These are phyloP conservation scores for Cavenderia fasciculata DNA, from an alignment of 78 protist genomes.

Conservation along the genomic window DNA sequence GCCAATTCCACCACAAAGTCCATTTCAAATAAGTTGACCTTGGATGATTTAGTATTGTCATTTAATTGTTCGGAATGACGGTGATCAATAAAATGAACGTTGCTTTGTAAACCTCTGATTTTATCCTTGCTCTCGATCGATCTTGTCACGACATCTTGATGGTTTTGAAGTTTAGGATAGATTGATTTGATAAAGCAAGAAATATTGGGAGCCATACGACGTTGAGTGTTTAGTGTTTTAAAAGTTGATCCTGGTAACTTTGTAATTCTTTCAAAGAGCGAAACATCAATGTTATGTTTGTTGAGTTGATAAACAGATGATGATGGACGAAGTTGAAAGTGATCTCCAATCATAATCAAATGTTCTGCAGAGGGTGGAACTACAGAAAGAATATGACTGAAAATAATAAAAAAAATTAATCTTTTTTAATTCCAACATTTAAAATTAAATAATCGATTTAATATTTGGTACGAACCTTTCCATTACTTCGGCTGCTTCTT, in stretches of 20 bases:
- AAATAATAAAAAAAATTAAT: no score
- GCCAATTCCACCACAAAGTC: constrained; percentile 16
- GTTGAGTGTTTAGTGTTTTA: constrained; percentile 64
- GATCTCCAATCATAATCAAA: constrained; percentile 94
- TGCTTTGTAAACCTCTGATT: constrained; percentile 33
- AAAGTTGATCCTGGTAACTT: not conserved
- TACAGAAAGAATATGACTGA: constrained; percentile 82
- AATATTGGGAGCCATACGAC: constrained; percentile 91
- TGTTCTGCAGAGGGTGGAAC: constrained; percentile 50
- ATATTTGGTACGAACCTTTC: no score
- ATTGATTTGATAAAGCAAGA: constrained; percentile 63
- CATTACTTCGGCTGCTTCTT: constrained; percentile 82
- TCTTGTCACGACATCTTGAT: not conserved
- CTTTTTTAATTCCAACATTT: no score
- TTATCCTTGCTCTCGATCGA: not conserved
- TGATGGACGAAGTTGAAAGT: constrained; percentile 90
- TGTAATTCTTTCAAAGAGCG: constrained; percentile 90
- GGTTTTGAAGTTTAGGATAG: constrained; percentile 42
- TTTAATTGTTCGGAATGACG: constrained; percentile 20
- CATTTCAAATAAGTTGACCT: constrained; percentile 74
- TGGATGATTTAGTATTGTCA: constrained; percentile 1
- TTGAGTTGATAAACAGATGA: constrained; percentile 28
- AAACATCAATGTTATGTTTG: constrained; percentile 49
- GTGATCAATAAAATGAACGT: constrained; percentile 68
- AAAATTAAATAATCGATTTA: no score